Evolutionary conservation across 2,329 filamentous ascomycete species (phyloP).

Genomic region (Exophiala phaeomuriformis): DNA sequence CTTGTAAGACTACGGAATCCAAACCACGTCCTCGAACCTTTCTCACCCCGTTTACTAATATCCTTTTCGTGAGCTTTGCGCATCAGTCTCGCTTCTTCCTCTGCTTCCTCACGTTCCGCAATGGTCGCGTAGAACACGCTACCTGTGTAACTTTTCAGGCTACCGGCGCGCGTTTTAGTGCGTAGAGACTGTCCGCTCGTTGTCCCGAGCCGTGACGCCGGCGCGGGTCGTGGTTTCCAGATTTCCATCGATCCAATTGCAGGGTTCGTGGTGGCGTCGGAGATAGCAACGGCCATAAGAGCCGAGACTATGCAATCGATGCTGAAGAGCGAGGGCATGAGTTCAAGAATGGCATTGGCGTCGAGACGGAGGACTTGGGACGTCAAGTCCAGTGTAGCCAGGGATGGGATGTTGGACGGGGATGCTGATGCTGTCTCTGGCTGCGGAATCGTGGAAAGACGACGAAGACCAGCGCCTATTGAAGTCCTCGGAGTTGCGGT

Average conservation of each 20-base stretch:
- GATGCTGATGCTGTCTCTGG: conserved; percentile 32
- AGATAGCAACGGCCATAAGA: conserved; percentile 40
- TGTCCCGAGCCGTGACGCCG: conserved; percentile 7
- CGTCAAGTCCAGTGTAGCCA: conserved; percentile 40
- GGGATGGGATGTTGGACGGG: conserved; percentile 20
- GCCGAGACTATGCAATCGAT: conserved; percentile 43
- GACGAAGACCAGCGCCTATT: conserved; percentile 12
- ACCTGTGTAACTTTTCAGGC: conserved; percentile 22
- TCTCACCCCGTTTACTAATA: no score
- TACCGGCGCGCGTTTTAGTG: conserved; percentile 30
- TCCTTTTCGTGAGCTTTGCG: conserved; percentile 30
- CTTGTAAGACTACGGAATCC: conserved; percentile 2
- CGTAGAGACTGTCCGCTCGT: conserved; percentile 4
- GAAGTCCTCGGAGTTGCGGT: conserved; percentile 13
- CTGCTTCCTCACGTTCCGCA: conserved; percentile 39
- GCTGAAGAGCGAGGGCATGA: conserved; percentile 42
- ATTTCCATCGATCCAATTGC: conserved; percentile 34
- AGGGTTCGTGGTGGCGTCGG: conserved; percentile 37
- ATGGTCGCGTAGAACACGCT: conserved; percentile 26
- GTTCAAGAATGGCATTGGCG: conserved; percentile 35
- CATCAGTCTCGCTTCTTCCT: conserved; percentile 34
- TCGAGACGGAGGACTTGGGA: conserved; percentile 35
- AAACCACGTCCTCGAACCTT: conserved; percentile 19
- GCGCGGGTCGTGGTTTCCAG: conserved; percentile 24
- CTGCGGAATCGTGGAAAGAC: conserved; percentile 35